Conservation (phyloP, 768 basidiomycete species). For the Suillus lakei region DNA sequence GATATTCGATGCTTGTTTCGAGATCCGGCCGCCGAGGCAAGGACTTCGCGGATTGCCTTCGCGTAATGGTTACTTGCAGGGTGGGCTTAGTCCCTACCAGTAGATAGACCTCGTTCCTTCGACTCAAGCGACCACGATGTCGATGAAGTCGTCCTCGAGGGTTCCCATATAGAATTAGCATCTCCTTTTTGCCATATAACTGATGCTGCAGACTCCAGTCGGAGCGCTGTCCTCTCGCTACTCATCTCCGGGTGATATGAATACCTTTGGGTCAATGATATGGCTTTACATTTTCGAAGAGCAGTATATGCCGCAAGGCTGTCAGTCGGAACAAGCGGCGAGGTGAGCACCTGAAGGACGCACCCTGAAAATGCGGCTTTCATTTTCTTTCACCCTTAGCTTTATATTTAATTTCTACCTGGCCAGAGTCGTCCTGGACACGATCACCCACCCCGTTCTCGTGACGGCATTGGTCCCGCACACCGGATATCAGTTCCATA, state of each 20-base stretch:
- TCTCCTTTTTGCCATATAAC: background rate
- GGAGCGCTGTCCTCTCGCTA: background rate
- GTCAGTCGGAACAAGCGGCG: background rate
- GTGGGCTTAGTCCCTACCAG: no score
- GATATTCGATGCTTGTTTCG: no score
- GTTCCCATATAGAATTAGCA: background rate
- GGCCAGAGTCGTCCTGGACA: background rate
- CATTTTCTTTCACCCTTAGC: background rate
- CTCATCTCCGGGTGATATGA: background rate
- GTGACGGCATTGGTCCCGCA: background rate
- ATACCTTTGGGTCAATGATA: background rate
- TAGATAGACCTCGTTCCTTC: background rate
- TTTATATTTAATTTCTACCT: background rate
- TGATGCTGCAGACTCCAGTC: background rate
- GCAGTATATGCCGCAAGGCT: background rate
- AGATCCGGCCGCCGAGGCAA: no score
- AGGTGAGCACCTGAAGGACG: background rate
- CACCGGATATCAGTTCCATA: background rate
- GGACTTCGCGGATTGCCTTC: no score
- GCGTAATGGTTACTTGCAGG: no score
- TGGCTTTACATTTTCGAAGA: background rate
- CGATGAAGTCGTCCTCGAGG: background rate
- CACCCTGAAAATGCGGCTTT: background rate
- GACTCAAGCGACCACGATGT: background rate
- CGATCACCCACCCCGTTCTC: background rate